Conservation (phyloP, 352 stramenopile genomes). For the Globisporangium nagaii region DNA sequence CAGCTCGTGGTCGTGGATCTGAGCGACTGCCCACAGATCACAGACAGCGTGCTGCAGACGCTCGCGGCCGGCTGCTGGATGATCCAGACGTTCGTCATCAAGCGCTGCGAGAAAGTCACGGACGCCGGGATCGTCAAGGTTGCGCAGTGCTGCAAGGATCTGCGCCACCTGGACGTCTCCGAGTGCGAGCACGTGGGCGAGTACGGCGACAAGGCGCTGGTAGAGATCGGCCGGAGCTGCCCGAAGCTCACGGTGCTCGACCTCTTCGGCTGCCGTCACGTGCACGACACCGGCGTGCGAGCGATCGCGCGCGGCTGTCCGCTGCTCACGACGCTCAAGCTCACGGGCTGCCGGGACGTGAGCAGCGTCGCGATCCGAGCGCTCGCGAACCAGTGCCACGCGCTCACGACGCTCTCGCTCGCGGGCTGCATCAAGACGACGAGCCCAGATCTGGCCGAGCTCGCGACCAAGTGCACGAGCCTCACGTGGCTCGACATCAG, state of each 20-base stretch:
- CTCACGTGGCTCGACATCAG: conserved; percentile 84
- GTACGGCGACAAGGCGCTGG: conserved; percentile 89
- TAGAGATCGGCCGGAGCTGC: conserved; percentile 86
- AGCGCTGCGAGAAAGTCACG: conserved; percentile 70
- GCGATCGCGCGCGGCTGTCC: conserved; percentile 81
- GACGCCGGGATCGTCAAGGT: conserved; percentile 85
- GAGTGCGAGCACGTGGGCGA: conserved; percentile 85
- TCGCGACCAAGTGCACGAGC: conserved; percentile 43
- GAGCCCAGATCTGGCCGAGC: conserved; percentile 58
- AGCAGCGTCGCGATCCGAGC: conserved; percentile 68
- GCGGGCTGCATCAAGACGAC: conserved; percentile 77
- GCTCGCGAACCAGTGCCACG: conserved; percentile 66
- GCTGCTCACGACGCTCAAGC: conserved; percentile 75
- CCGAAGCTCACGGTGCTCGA: conserved; percentile 69
- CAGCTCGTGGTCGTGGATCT: conserved; percentile 76
- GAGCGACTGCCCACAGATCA: conserved; percentile 79
- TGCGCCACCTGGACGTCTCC: conserved; percentile 81
- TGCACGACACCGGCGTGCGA: conserved; percentile 74
- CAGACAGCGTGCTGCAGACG: conserved; percentile 78
- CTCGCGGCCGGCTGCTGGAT: conserved; percentile 86
- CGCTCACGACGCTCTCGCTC: conserved; percentile 73
- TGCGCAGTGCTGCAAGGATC: conserved; percentile 78
- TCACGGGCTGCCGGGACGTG: conserved; percentile 84
- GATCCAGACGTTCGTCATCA: conserved; percentile 77
- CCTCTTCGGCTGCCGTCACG: conserved; percentile 86